Percentiles rank a stretch among this genome's conserved stretches.
Evolutionary conservation across 441 rosid genomes (phyloP).

Genomic region (Populus hybrid): DNA sequence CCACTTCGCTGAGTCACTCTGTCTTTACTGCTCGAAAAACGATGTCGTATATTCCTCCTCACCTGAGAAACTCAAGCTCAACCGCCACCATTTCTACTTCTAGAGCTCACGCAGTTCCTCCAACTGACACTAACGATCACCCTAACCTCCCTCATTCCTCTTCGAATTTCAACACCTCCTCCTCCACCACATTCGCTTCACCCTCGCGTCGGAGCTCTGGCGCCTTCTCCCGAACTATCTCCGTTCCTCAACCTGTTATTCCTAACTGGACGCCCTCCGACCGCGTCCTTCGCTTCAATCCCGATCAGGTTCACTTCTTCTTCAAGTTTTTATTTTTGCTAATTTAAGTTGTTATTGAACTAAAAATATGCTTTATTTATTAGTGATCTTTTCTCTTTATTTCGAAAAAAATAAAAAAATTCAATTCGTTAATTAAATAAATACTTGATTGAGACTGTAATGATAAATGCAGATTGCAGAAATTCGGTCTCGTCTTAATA

Average conservation of each 20-base stretch:
- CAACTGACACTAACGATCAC: slow-evolving; percentile 13
- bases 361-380: background rate
- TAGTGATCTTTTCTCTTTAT: background rate
- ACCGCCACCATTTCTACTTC: slow-evolving; percentile 11
- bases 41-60: slow-evolving; percentile 42
- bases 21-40: background rate
- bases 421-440: background rate
- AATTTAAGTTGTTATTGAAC: background rate
- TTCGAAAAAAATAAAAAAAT: no score
- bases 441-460: background rate
- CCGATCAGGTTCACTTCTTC: slow-evolving; percentile 23
- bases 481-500: slow-evolving; percentile 31
- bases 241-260: slow-evolving; percentile 27
- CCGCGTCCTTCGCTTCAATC: slow-evolving; percentile 36
- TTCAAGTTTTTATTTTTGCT: background rate
- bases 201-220: slow-evolving; percentile 16
- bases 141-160: slow-evolving; percentile 19
- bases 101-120: slow-evolving; percentile 11
- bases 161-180: slow-evolving; percentile 13
- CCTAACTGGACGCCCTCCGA: slow-evolving; percentile 37
- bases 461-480: slow-evolving; percentile 28
- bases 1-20: background rate
- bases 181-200: slow-evolving; percentile 3
- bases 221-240: slow-evolving; percentile 7
- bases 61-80: slow-evolving; percentile 23